Percentiles rank a stretch among this genome's conserved stretches.
These are phyloP conservation scores for Candida namnaoensis DNA, from an alignment of 805 yeast genomes.

Conservation along the genomic window DNA sequence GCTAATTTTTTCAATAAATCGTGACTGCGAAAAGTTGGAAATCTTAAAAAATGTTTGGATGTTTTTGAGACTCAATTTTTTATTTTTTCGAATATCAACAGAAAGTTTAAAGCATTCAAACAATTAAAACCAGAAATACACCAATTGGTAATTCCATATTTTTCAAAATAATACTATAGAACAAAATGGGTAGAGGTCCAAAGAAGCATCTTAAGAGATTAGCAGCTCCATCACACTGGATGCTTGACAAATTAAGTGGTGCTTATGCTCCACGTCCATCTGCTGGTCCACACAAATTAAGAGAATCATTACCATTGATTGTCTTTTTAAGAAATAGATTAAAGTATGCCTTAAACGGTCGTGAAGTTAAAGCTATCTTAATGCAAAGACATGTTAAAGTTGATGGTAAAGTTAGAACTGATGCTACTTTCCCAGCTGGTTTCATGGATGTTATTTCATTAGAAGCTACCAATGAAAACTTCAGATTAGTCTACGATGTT, in stretches of 20 bases:
- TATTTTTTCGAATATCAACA: too few relatives aligned
- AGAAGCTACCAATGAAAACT: constrained; percentile 98
- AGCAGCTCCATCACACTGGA: constrained; percentile 99
- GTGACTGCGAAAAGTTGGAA: neutral
- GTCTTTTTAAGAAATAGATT: constrained; percentile 97
- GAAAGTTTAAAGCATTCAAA: too few relatives aligned
- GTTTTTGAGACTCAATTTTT: too few relatives aligned
- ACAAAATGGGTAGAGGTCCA: constrained; percentile 23
- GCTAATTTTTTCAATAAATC: neutral
- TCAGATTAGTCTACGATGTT: constrained; percentile 96
- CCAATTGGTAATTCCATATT: too few relatives aligned
- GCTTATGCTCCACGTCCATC: constrained; percentile 99
- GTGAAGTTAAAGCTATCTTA: constrained; percentile 96
- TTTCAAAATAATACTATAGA: too few relatives aligned
- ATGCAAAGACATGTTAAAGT: constrained; percentile 98
- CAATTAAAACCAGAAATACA: too few relatives aligned
- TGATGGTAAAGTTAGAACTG: constrained; percentile 99
- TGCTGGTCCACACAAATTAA: constrained; percentile 98
- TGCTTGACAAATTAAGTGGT: constrained; percentile 99
- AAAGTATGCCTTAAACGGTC: constrained; percentile 98
- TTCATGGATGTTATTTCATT: constrained; percentile 98
- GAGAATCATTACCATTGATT: constrained; percentile 96
- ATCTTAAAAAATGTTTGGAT: too few relatives aligned
- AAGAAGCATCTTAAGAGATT: constrained; percentile 99
- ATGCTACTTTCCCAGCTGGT: constrained; percentile 98